Conservation (phyloP, 164 flowering plant genomes). For the Magnolia officinalis region DNA sequence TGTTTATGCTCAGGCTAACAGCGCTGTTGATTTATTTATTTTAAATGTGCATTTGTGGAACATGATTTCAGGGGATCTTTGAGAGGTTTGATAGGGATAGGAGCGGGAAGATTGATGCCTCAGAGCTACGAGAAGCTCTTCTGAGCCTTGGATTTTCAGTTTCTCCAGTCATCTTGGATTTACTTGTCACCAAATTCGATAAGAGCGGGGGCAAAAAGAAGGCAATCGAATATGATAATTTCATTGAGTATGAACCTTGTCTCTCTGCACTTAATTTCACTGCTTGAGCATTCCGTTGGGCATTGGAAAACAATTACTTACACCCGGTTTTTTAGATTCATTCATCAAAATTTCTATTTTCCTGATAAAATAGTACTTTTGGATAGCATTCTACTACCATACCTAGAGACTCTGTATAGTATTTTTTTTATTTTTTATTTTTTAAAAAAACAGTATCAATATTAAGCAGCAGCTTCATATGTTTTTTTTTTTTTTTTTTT, state of each 20-base stretch:
- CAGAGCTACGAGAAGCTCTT: slow-evolving; percentile 76
- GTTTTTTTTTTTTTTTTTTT: background rate
- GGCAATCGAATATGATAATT: slow-evolving; percentile 79
- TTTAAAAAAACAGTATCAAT: background rate
- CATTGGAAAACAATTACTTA: background rate
- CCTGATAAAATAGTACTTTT: background rate
- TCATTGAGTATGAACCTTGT: slow-evolving; percentile 32
- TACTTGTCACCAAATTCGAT: slow-evolving; percentile 77
- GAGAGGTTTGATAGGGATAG: slow-evolving; percentile 80
- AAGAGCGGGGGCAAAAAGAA: slow-evolving; percentile 56
- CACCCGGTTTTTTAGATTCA: background rate
- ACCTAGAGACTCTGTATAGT: background rate
- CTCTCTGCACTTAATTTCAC: background rate
- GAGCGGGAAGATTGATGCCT: slow-evolving; percentile 62
- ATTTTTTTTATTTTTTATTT: no score
- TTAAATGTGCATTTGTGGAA: background rate
- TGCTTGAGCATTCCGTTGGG: background rate
- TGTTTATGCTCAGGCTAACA: background rate
- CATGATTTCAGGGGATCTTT: slow-evolving; percentile 46
- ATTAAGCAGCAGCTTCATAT: background rate
- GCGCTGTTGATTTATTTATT: background rate
- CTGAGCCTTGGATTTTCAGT: slow-evolving; percentile 72
- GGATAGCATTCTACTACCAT: background rate
- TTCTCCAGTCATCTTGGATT: slow-evolving; percentile 59
- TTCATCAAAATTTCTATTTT: background rate